phyloP scores from a whole-genome alignment of 345 rosid species.

The Kandelia obovata region DNA sequence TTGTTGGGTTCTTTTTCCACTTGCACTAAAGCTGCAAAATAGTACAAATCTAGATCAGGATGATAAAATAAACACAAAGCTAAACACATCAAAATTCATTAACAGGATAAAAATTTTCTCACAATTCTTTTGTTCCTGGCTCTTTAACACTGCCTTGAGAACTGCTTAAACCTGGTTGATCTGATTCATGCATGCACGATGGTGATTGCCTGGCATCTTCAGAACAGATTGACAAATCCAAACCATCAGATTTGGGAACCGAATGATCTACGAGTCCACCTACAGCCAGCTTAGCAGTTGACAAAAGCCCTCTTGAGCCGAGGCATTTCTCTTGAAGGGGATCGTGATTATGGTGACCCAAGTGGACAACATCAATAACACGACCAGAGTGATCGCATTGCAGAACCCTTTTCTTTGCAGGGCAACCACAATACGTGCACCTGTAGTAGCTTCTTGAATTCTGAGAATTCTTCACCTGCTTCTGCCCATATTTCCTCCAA shows the following conservation, averaged over 20 bases:
- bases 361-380: slow-evolving; percentile 13
- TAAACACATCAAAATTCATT: neutral
- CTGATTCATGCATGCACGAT: slow-evolving; percentile 9
- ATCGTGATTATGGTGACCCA: slow-evolving; percentile 24
- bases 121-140: slow-evolving; percentile 7
- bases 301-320: neutral
- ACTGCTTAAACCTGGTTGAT: slow-evolving; percentile 23
- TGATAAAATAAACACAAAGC: neutral
- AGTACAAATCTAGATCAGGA: neutral
- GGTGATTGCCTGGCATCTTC: slow-evolving; percentile 9
- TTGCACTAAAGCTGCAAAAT: slow-evolving; percentile 6
- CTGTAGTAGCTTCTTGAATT: slow-evolving; percentile 26
- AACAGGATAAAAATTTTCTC: slow-evolving; percentile 6
- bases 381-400: slow-evolving; percentile 16
- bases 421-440: slow-evolving; percentile 22
- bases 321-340: slow-evolving; percentile 11
- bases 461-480: slow-evolving; percentile 23
- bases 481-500: slow-evolving; percentile 34
- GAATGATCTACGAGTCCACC: slow-evolving; percentile 3
- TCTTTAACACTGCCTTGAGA: slow-evolving; percentile 2
- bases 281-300: slow-evolving; percentile 1
- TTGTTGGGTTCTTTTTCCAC: neutral
- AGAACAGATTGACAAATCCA: neutral
- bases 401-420: slow-evolving; percentile 27
- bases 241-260: neutral